Percentiles rank a stretch among this genome's conserved stretches.
Conservation (phyloP, 192 early-diverging fungal genomes). For the Umbelopsis vinacea region DNA sequence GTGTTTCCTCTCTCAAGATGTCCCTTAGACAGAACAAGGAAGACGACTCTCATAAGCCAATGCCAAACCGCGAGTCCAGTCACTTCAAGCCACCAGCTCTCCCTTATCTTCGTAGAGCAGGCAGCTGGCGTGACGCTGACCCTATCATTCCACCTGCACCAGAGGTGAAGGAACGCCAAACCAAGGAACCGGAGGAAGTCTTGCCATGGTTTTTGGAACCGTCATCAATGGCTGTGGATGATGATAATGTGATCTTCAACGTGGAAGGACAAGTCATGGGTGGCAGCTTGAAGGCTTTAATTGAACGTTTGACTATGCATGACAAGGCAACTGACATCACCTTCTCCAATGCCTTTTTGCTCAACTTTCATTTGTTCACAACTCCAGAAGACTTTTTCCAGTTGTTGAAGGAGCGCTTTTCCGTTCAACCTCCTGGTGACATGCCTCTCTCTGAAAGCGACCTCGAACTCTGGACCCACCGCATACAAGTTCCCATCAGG, state of each 20-base stretch:
- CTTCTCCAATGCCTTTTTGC: slow-evolving; percentile 75
- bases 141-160: neutral
- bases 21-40: slow-evolving; percentile 28
- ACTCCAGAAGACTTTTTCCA: slow-evolving; percentile 66
- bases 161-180: slow-evolving; percentile 13
- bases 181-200: neutral
- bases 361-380: slow-evolving; percentile 87
- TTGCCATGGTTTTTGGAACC: slow-evolving; percentile 19
- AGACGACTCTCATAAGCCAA: slow-evolving; percentile 4
- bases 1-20: slow-evolving; percentile 32
- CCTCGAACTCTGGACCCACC: slow-evolving; percentile 55
- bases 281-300: slow-evolving; percentile 67
- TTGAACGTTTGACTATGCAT: slow-evolving; percentile 76
- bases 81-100: slow-evolving; percentile 10
- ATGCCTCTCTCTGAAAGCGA: slow-evolving; percentile 54
- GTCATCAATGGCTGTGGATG: slow-evolving; percentile 19
- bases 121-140: neutral
- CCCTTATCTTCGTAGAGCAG: neutral
- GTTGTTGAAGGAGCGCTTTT: slow-evolving; percentile 70
- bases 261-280: slow-evolving; percentile 75
- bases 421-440: slow-evolving; percentile 54
- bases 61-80: neutral
- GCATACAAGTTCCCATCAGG: slow-evolving; percentile 57
- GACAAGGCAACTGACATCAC: slow-evolving; percentile 46
- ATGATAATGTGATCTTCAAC: slow-evolving; percentile 44